A percentile compares a stretch with the other conserved stretches of the same genome.
Conservation (phyloP, 2,329 filamentous ascomycete species). For the Geoglossum cookeanum region DNA sequence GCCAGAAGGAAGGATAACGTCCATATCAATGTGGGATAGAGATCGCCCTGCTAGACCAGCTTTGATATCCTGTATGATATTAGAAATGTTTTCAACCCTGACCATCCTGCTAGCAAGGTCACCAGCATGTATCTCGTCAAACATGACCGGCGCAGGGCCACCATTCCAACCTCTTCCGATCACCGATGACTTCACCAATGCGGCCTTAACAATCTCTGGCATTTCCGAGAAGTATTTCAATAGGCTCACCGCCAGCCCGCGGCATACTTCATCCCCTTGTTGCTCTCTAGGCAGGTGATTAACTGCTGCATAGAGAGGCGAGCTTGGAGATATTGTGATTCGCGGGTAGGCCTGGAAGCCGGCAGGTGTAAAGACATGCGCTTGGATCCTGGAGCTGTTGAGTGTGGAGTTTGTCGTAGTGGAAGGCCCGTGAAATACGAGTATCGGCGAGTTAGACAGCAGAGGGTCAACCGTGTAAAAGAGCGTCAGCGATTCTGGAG, state of each 20-base stretch:
- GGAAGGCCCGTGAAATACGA: constrained; percentile 84
- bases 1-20: constrained; percentile 66
- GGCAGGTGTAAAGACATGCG: constrained; percentile 77
- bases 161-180: constrained; percentile 33
- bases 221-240: constrained; percentile 90
- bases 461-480: constrained; percentile 79
- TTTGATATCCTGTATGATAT: constrained; percentile 54
- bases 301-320: constrained; percentile 77
- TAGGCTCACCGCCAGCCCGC: constrained; percentile 77
- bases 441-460: constrained; percentile 59
- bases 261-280: constrained; percentile 85
- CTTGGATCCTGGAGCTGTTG: constrained; percentile 84
- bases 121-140: constrained; percentile 82
- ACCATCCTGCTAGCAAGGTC: constrained; percentile 74
- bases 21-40: constrained; percentile 69
- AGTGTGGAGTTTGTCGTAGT: constrained; percentile 72
- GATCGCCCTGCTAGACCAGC: constrained; percentile 64
- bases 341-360: constrained; percentile 81
- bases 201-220: constrained; percentile 52
- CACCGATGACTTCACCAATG: constrained; percentile 37
- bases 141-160: constrained; percentile 51
- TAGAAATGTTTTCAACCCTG: constrained; percentile 55
- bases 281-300: constrained; percentile 78
- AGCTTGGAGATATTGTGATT: constrained; percentile 83
- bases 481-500: constrained; percentile 63